These are phyloP conservation scores for Botrytis tulipae DNA, from an alignment of 2,329 filamentous ascomycete species.

Conservation along the genomic window DNA sequence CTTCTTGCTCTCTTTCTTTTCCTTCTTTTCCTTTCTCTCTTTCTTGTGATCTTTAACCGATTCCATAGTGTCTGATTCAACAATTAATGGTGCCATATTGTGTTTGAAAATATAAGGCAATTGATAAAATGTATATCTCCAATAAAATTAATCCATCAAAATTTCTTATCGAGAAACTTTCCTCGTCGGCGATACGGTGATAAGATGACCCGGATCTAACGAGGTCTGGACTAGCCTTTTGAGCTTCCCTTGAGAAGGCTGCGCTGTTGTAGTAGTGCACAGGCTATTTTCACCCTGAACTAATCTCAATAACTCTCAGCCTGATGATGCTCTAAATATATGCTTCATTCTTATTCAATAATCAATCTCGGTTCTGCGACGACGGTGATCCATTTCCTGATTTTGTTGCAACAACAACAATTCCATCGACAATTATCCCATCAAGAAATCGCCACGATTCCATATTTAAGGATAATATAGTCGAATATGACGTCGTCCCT, in stretches of 20 bases:
- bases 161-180: constrained; percentile 24
- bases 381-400: neutral
- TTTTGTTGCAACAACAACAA: neutral
- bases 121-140: neutral
- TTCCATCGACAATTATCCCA: neutral
- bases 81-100: constrained; percentile 13
- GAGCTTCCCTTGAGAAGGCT: constrained; percentile 1
- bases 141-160: constrained; percentile 14
- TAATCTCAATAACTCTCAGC: constrained; percentile 2
- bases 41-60: constrained; percentile 1
- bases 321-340: constrained; percentile 14
- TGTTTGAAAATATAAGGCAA: neutral
- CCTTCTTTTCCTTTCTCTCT: constrained; percentile 13
- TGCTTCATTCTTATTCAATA: constrained; percentile 1
- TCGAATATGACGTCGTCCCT: constrained; percentile 11
- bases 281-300: constrained; percentile 13
- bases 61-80: constrained; percentile 8
- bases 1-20: constrained; percentile 25
- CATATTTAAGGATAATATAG: neutral
- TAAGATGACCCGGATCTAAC: constrained; percentile 19
- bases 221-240: neutral
- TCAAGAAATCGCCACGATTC: neutral
- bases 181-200: constrained; percentile 2
- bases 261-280: neutral
- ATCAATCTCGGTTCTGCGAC: constrained; percentile 12